Percentiles rank a stretch among this genome's conserved stretches.
phyloP scores from a whole-genome alignment of 352 stramenopile genomes.

The Phytophthora tubulina region DNA sequence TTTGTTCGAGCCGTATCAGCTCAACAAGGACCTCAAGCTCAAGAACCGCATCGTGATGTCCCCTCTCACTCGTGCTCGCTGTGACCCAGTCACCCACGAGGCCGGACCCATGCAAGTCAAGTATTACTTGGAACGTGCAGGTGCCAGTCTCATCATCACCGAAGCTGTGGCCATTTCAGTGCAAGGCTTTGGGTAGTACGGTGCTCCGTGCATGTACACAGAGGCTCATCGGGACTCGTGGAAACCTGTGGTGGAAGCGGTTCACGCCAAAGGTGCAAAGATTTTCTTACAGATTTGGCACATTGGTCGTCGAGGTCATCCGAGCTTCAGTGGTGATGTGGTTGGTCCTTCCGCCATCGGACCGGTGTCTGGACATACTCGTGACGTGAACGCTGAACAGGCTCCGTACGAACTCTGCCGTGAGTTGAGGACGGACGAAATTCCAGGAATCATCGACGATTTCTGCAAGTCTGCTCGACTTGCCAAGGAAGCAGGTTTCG shows the following conservation, averaged over 20 bases:
- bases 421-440: slow-evolving; percentile 74
- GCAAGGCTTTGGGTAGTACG: slow-evolving; percentile 53
- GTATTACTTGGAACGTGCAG: slow-evolving; percentile 43
- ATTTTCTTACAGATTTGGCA: slow-evolving; percentile 71
- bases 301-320: slow-evolving; percentile 61
- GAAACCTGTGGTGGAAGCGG: slow-evolving; percentile 56
- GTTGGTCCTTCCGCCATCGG: slow-evolving; percentile 54
- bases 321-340: slow-evolving; percentile 48
- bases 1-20: slow-evolving; percentile 47
- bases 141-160: slow-evolving; percentile 42
- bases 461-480: slow-evolving; percentile 67
- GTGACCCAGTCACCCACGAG: slow-evolving; percentile 35
- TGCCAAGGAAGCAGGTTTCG: slow-evolving; percentile 78
- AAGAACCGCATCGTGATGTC: slow-evolving; percentile 55
- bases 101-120: slow-evolving; percentile 52
- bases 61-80: slow-evolving; percentile 43
- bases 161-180: slow-evolving; percentile 41
- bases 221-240: slow-evolving; percentile 51
- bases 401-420: slow-evolving; percentile 53
- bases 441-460: slow-evolving; percentile 67
- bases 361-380: slow-evolving; percentile 33
- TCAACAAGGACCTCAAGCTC: slow-evolving; percentile 42
- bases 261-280: slow-evolving; percentile 75
- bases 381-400: slow-evolving; percentile 35
- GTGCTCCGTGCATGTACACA: slow-evolving; percentile 58